These are phyloP conservation scores for Claviceps monticola DNA, from an alignment of 2,329 filamentous ascomycete species.

Conservation along the genomic window DNA sequence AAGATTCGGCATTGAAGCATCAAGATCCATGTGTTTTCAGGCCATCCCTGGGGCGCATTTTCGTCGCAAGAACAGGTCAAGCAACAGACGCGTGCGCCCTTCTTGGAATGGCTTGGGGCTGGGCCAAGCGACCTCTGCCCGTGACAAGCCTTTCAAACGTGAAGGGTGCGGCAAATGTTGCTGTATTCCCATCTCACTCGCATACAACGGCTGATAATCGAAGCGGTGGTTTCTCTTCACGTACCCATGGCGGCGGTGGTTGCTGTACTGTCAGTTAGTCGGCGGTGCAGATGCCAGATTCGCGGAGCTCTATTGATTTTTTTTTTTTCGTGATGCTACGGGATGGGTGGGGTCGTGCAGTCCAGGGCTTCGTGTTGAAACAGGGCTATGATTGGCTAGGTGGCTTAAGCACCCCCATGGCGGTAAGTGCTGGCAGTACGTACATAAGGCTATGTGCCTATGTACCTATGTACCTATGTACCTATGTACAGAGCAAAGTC, in stretches of 20 bases:
- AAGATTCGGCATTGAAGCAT: neutral
- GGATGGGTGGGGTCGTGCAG: conserved; percentile 13
- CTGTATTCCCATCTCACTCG: conserved; percentile 26
- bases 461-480: too few species aligned
- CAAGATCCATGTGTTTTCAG: neutral
- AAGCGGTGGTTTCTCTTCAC: conserved; percentile 27
- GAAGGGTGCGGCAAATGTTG: neutral
- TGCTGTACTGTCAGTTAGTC: conserved; percentile 27
- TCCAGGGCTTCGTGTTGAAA: conserved; percentile 11
- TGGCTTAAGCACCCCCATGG: conserved; percentile 10
- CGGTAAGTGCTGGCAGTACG: conserved; percentile 19
- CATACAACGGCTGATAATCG: conserved; percentile 30
- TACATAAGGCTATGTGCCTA: too few species aligned
- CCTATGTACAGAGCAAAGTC: too few species aligned
- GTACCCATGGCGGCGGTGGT: conserved; percentile 47
- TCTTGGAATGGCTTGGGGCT: conserved; percentile 5
- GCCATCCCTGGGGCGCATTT: conserved; percentile 5
- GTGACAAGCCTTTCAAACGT: neutral
- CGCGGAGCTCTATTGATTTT: conserved; percentile 7
- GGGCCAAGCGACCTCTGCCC: neutral
- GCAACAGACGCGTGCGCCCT: conserved; percentile 7
- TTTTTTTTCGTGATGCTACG: conserved; percentile 19
- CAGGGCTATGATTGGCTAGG: conserved; percentile 7
- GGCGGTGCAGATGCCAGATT: conserved; percentile 17
- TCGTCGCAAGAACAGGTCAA: conserved; percentile 7